A percentile compares a stretch with the other conserved stretches of the same genome.
phyloP scores from a whole-genome alignment of 73 alveolate genomes.

The Tetrahymena borealis region DNA sequence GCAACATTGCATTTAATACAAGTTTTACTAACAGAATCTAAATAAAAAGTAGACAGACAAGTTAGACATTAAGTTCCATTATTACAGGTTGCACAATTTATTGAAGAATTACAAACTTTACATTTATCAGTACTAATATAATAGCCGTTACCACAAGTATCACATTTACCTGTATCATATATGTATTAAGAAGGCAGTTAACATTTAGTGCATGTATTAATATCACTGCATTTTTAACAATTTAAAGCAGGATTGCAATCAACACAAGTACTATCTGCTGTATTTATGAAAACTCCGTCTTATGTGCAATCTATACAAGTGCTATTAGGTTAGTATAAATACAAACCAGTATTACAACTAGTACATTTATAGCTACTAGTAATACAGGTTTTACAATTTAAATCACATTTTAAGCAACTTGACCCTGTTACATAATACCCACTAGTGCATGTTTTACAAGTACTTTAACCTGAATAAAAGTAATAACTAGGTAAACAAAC shows the following conservation, averaged over 20 bases:
- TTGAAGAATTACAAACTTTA: not conserved
- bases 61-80: not conserved
- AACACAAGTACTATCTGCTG: not conserved
- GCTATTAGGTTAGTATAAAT: not conserved
- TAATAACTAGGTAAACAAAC: not conserved
- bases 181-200: not conserved
- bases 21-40: not conserved
- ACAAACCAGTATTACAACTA: not conserved
- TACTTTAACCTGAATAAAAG: not conserved
- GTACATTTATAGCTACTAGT: not conserved
- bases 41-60: not conserved
- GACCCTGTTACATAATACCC: not conserved
- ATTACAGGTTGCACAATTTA: not conserved
- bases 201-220: not conserved
- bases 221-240: not conserved
- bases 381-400: not conserved
- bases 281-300: not conserved
- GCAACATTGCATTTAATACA: not conserved
- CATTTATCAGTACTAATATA: not conserved
- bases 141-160: not conserved
- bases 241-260: not conserved
- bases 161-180: not conserved
- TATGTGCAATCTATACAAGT: not conserved
- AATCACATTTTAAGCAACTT: not conserved
- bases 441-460: not conserved